Conservation (phyloP, 257 asterid species). For the Fraxinus americana region DNA sequence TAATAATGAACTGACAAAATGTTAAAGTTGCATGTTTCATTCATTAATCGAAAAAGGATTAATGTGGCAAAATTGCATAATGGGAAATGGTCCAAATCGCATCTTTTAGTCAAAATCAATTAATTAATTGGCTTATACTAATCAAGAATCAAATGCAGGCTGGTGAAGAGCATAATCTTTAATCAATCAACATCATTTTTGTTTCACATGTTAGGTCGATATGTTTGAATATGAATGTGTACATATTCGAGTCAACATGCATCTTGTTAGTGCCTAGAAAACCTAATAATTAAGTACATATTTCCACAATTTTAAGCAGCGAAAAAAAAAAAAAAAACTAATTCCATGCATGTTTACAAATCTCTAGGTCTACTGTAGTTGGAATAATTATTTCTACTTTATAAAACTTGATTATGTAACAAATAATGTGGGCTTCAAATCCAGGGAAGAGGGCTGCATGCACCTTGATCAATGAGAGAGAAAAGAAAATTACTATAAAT, state of each 20-base stretch:
- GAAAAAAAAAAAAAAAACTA: background rate
- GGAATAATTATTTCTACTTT: background rate
- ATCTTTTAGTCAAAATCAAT: conserved; percentile 45
- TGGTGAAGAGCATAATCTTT: conserved; percentile 40
- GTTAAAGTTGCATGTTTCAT: background rate
- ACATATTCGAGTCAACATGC: conserved; percentile 26
- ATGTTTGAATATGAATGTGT: background rate
- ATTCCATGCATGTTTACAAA: background rate
- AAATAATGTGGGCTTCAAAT: background rate
- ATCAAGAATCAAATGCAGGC: conserved; percentile 34
- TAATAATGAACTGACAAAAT: too few species aligned
- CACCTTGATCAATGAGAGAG: conserved; percentile 48
- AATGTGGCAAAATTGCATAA: conserved; percentile 28
- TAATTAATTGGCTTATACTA: conserved; percentile 21
- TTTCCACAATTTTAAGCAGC: background rate
- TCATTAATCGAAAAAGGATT: background rate
- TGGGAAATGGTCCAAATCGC: conserved; percentile 40
- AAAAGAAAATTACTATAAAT: background rate
- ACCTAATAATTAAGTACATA: conserved; percentile 1
- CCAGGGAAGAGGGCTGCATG: conserved; percentile 43
- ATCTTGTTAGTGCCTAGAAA: conserved; percentile 19
- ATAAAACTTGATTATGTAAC: background rate
- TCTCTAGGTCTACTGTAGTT: background rate
- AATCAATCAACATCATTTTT: conserved; percentile 17
- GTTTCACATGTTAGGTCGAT: conserved; percentile 49